Base-by-base conservation (phyloP, 202 grass and related monocot genomes). In the Brachypodium distachyon region DNA sequence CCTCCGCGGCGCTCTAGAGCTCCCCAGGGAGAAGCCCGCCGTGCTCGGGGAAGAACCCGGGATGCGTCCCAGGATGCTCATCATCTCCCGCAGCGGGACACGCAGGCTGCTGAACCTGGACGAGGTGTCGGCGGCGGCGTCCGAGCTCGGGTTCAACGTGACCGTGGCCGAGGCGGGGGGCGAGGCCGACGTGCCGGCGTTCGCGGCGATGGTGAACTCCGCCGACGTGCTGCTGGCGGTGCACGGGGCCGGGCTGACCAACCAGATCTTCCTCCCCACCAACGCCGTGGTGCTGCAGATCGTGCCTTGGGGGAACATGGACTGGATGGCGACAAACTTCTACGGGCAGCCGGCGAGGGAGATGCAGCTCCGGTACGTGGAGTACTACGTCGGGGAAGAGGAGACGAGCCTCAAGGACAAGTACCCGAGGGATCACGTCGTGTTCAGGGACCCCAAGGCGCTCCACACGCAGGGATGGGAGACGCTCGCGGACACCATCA, bases 241-340 rank as follows among this genome's bases (percentile, higher is more conserved):
- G 81, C 92, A 92, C 77, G 84, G 89, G 3, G 89, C 92, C 0
- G 92, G 92, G 31, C 65, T 87, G 62, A 87, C 84, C 0, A 96
- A 96, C 86, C 37, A 75, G 74, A 34, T 96, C 60, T 92, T 96
- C 57, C 86, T 91, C 6, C 92, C 92, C 0, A 72, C 80, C 0
- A 12, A 64, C 5, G 81, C 85, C 4, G 77, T 96, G 27, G 6
- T 91, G 77, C 27, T 96, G 22, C 92, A 96, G 82, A 77, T 92
- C 14, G 86, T 92, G 63, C 92, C 92, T 17, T 94, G 89, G 90
- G 92, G 88, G 5, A 82, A 85, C 49, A 89, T 96, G 86, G 84
- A 96, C 42, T 91, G 86, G 86, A 67, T 82, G 83, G 77, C 88
- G 5, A 89, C 73, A 61, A 84, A 91, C 71, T 91, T 91, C 50